These are phyloP conservation scores for Cardiospermum halicacabum DNA, from an alignment of 345 rosid genomes.

Conservation along the genomic window DNA sequence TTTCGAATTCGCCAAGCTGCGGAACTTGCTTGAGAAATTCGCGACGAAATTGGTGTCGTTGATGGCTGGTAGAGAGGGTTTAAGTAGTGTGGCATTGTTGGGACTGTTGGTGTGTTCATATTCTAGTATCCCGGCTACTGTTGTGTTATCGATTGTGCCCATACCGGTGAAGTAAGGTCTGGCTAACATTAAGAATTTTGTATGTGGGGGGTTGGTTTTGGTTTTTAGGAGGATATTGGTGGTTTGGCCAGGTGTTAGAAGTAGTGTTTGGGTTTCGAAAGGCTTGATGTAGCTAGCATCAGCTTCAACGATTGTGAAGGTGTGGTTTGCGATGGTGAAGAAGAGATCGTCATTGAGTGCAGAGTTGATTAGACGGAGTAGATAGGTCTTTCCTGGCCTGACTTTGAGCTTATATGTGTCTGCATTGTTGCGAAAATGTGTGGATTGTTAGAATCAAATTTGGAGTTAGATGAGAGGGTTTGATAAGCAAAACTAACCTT, in stretches of 20 bases:
- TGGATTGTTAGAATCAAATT: no score
- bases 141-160: conserved; percentile 66
- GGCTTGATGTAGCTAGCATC: conserved; percentile 77
- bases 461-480: no score
- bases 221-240: conserved; percentile 62
- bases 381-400: conserved; percentile 63
- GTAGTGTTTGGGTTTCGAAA: conserved; percentile 38
- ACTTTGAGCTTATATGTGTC: conserved; percentile 64
- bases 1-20: conserved; percentile 42
- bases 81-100: conserved; percentile 21
- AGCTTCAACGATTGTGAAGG: conserved; percentile 62
- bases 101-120: conserved; percentile 29
- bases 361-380: conserved; percentile 68
- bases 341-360: conserved; percentile 74
- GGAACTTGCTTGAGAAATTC: conserved; percentile 41
- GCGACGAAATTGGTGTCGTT: conserved; percentile 47
- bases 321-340: conserved; percentile 74
- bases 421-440: conserved; percentile 10
- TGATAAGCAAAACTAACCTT: conserved; percentile 42
- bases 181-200: conserved; percentile 61
- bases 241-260: conserved; percentile 69
- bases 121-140: conserved; percentile 59
- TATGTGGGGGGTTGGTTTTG: conserved; percentile 41
- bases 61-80: conserved; percentile 54
- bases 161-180: conserved; percentile 63